phyloP scores from a whole-genome alignment of 768 basidiomycete genomes.

The Sarcodon aspratus region DNA sequence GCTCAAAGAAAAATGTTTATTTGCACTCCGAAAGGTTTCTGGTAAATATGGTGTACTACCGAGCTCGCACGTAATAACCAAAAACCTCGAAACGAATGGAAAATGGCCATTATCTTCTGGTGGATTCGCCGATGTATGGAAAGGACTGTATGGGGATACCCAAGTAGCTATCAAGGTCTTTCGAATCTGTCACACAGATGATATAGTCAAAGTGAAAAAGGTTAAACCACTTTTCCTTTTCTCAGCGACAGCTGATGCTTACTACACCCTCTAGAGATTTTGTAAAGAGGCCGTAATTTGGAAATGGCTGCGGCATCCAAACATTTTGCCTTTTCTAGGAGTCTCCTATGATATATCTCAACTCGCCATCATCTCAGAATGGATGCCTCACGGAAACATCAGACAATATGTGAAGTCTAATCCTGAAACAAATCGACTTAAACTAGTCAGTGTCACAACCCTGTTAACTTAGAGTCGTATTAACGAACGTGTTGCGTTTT shows the following conservation, averaged over 20 bases:
- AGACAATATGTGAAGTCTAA: neutral
- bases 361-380: neutral
- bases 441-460: neutral
- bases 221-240: too few species aligned
- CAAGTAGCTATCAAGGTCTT: too few species aligned
- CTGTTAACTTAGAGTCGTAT: neutral
- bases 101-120: neutral
- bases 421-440: neutral
- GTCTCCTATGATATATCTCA: neutral
- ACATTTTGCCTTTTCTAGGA: neutral
- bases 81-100: neutral
- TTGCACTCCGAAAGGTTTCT: neutral
- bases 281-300: neutral
- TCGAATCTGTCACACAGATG: too few species aligned
- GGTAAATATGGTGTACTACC: neutral
- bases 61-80: neutral
- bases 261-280: neutral
- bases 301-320: neutral
- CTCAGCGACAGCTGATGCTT: too few species aligned
- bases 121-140: neutral
- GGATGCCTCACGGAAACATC: conserved; percentile 4
- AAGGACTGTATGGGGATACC: neutral
- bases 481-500: too few species aligned
- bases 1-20: neutral
- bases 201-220: too few species aligned